Evolutionary conservation across 73 alveolate genomes (phyloP).

Genomic region (Symbiodinium natans): DNA sequence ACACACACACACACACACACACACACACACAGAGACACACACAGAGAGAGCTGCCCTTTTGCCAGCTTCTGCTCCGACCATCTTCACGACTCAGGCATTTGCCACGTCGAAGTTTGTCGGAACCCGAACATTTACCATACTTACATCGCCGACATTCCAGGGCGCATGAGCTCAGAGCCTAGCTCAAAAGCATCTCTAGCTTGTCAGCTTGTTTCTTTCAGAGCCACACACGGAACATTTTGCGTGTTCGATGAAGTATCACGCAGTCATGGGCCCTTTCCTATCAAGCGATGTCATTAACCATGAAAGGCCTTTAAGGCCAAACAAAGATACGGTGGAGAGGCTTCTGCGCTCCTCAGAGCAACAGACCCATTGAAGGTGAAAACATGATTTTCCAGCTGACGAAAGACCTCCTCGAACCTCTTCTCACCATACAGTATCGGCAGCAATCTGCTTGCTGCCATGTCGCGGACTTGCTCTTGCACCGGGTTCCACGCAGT

Average conservation of each 20-base stretch:
- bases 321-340: not conserved
- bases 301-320: not conserved
- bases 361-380: not conserved
- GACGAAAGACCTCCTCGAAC: not conserved
- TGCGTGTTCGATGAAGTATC: too few species aligned
- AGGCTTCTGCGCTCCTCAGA: not conserved
- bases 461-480: not conserved
- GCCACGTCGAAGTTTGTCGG: too few species aligned
- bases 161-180: not conserved
- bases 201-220: too few species aligned
- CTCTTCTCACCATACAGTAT: not conserved
- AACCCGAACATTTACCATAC: too few species aligned
- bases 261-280: not conserved
- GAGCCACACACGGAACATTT: too few species aligned
- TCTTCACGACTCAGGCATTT: too few species aligned
- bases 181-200: too few species aligned
- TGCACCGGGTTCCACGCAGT: not conserved
- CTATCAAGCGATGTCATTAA: not conserved
- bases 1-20: too few species aligned
- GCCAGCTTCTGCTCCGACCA: too few species aligned
- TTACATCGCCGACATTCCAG: too few species aligned
- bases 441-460: not conserved
- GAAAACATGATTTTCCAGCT: not conserved
- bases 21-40: too few species aligned
- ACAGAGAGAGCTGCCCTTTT: too few species aligned